phyloP scores from a whole-genome alignment of 371 early-diverging fungal species.

The Nematocida sp. region DNA sequence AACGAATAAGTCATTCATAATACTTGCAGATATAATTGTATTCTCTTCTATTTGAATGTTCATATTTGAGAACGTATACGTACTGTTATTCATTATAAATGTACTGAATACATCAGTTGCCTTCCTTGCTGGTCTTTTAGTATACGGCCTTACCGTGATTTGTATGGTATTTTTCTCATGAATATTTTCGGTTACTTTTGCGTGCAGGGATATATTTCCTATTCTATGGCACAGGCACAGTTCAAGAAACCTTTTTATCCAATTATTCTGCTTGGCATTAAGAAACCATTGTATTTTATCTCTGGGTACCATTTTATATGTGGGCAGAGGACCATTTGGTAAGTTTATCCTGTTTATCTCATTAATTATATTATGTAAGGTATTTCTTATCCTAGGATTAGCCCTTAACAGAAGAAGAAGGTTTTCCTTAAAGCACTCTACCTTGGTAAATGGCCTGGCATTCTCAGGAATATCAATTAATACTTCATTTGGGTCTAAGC shows the following conservation, averaged over 20 bases:
- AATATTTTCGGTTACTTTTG: background rate
- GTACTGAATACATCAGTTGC: too few relatives aligned
- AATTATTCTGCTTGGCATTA: background rate
- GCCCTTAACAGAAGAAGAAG: background rate
- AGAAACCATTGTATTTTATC: slow-evolving; percentile 8
- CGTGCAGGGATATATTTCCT: background rate
- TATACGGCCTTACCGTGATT: too few relatives aligned
- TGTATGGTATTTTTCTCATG: too few relatives aligned
- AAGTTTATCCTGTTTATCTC: background rate
- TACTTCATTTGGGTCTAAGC: background rate
- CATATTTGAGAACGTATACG: too few relatives aligned
- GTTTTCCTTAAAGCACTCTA: slow-evolving; percentile 32
- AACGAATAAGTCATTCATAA: background rate
- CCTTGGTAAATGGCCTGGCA: background rate
- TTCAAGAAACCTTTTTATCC: background rate
- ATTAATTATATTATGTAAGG: background rate
- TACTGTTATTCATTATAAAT: too few relatives aligned
- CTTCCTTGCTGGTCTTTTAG: too few relatives aligned
- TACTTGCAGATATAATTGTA: background rate
- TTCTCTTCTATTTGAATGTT: background rate
- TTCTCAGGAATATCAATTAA: background rate
- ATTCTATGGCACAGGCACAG: background rate
- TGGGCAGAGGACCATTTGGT: background rate
- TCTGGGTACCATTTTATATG: background rate
- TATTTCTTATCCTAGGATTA: background rate